Conservation (phyloP, 1,284 basidiomycete genomes). For the Trametes polyzona region DNA sequence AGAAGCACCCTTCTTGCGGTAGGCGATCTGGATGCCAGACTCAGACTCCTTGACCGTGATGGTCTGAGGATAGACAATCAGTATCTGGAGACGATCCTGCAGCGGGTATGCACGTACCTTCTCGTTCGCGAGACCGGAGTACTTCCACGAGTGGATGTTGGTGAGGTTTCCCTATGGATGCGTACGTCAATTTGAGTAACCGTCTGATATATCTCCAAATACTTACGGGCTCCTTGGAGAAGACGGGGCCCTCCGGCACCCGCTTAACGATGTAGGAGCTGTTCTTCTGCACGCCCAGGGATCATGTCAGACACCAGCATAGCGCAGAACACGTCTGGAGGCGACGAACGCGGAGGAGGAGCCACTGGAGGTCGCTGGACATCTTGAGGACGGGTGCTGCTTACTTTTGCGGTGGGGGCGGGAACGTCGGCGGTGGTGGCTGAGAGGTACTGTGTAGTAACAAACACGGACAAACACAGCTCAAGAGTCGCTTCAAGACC, state of each 20-base stretch:
- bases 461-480: constrained; percentile 23
- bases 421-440: constrained; percentile 28
- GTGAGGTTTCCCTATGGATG: constrained; percentile 75
- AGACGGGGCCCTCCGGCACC: constrained; percentile 69
- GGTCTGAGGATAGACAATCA: constrained; percentile 45
- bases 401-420: constrained; percentile 25
- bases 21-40: constrained; percentile 67
- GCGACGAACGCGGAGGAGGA: constrained; percentile 79
- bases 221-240: constrained; percentile 85
- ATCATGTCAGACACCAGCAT: constrained; percentile 7
- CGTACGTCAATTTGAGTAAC: not conserved
- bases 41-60: constrained; percentile 67
- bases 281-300: constrained; percentile 56
- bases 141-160: constrained; percentile 88
- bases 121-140: constrained; percentile 83
- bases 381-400: constrained; percentile 48
- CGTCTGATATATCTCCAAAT: not conserved
- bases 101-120: constrained; percentile 55
- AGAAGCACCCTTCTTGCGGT: constrained; percentile 70
- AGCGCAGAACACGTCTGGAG: not conserved
- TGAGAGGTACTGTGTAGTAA: constrained; percentile 32
- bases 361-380: constrained; percentile 89
- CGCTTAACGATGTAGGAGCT: constrained; percentile 87
- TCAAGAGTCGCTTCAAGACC: not conserved
- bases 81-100: not conserved